Evolutionary conservation across 2,329 filamentous ascomycete genomes (phyloP), one percentile per base, ranked within the genome.

Genomic region (Phyllosticta citrichinensis): DNA sequence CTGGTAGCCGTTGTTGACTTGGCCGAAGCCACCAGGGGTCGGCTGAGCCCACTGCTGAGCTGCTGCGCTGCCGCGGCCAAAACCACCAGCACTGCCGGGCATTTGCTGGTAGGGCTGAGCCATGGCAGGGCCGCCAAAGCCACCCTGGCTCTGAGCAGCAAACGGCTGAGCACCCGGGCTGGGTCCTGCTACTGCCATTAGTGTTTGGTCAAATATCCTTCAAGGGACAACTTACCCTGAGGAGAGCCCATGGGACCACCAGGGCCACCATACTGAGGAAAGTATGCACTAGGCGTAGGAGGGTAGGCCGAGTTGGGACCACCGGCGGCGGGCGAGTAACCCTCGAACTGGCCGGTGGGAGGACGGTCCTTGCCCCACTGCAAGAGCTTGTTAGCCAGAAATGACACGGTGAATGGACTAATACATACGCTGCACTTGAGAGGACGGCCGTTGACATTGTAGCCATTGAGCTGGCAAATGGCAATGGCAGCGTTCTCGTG

Each of bases 331-430:
- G 92, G 87, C 68, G 88, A 86, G 72, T 89, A 93, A 68, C 90
- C 89, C 69, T 96, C 95, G 67, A 87, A 88, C 70, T 88, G 82
- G 67, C 86, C 83, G 68, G 85, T 91, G 27, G 94, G 91, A 58
- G 92, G 91, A 78, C 96, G 96, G 77, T 99, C 94, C 79, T 99
- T 99, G 73, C 94, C 94, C 94, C 94, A 99, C 93, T 97, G 71
- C 50, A 68, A 66, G 64, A 56, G 24, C 66, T 66, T 5, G 63
- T 69, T 77, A 62, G 66, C 63, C 63, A 66, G 66, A 62, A 63
- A 61, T 63, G 63, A 53, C 59, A 53, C 62, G 62, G 61, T 60
- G 65, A 56, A 56, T 20, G 56, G 14, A 62, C 51, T n/a, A 59
- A 52, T 20, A 87, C 93, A 79, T 88, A 97, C 93, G 76, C 93